A percentile compares a stretch with the other conserved stretches of the same genome.
Conservation (phyloP, 495 filamentous ascomycete species). For the Thozetella sp. region DNA sequence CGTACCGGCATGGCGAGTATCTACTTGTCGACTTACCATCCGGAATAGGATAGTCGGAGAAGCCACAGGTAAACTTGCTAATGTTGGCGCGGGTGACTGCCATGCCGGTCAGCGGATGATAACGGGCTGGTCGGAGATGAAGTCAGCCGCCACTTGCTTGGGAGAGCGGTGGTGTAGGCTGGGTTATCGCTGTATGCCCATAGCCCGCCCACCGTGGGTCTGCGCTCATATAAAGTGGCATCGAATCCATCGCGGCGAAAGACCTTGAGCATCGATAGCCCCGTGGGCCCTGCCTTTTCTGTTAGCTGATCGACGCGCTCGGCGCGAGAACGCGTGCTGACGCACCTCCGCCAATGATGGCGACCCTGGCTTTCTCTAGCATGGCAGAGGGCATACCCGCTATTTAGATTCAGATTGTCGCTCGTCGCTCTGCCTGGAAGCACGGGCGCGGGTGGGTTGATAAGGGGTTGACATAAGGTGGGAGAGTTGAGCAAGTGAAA, state of each 20-base stretch:
- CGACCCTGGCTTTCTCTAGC: slow-evolving; percentile 21
- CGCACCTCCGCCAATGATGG: slow-evolving; percentile 32
- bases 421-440: no score
- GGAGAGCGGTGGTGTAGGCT: slow-evolving; percentile 25
- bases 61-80: slow-evolving; percentile 34
- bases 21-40: slow-evolving; percentile 34
- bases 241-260: slow-evolving; percentile 38
- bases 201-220: slow-evolving; percentile 31
- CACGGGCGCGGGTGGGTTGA: no score
- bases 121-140: no score
- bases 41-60: slow-evolving; percentile 35
- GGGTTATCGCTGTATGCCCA: slow-evolving; percentile 37
- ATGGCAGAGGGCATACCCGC: not conserved
- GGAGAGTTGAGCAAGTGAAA: no score
- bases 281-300: slow-evolving; percentile 23
- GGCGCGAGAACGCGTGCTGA: no score
- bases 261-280: slow-evolving; percentile 35
- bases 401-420: not conserved
- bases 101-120: slow-evolving; percentile 8
- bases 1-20: no score
- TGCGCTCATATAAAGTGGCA: slow-evolving; percentile 32
- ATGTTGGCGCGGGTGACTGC: slow-evolving; percentile 27
- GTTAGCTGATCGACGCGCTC: no score
- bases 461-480: no score
- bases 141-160: slow-evolving; percentile 17